These are phyloP conservation scores for Xylaria sp. DNA, from an alignment of 2,329 filamentous ascomycete species.

Conservation along the genomic window DNA sequence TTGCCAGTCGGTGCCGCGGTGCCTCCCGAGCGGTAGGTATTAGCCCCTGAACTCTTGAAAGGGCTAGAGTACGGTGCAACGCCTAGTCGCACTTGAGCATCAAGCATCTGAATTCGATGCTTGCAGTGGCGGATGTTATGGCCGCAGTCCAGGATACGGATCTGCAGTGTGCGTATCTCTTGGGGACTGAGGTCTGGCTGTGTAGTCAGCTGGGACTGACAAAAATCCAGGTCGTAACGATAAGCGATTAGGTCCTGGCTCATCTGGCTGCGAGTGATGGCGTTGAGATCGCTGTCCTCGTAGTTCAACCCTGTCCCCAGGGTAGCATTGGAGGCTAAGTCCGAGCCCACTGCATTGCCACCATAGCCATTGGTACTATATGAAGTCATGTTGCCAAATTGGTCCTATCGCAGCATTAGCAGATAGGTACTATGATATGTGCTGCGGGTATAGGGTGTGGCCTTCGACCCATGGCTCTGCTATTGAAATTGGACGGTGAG, in stretches of 20 bases:
- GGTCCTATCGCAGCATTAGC: conserved; percentile 27
- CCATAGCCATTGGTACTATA: conserved; percentile 26
- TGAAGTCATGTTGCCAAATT: conserved; percentile 16
- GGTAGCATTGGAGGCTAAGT: neutral
- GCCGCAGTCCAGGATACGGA: conserved; percentile 56
- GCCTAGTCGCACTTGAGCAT: conserved; percentile 46
- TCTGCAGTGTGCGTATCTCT: conserved; percentile 55
- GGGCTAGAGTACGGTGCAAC: conserved; percentile 25
- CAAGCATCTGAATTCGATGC: conserved; percentile 55
- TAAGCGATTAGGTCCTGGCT: conserved; percentile 57
- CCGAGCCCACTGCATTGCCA: neutral
- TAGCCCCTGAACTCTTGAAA: neutral
- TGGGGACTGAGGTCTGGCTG: conserved; percentile 53
- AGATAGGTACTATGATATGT: neutral
- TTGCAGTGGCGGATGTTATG: conserved; percentile 58
- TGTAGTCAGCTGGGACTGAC: conserved; percentile 50
- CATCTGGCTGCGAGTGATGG: conserved; percentile 53
- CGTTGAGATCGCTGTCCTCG: conserved; percentile 47
- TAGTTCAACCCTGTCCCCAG: conserved; percentile 40
- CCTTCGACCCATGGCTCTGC: neutral
- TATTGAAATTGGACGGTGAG: neutral
- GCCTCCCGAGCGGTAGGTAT: conserved; percentile 29
- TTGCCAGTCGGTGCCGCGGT: conserved; percentile 24
- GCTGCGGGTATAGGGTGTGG: too few relatives aligned
- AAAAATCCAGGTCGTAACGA: conserved; percentile 57